Conservation (phyloP, 2,329 filamentous ascomycete species). For the Colletotrichum ledebouriae region DNA sequence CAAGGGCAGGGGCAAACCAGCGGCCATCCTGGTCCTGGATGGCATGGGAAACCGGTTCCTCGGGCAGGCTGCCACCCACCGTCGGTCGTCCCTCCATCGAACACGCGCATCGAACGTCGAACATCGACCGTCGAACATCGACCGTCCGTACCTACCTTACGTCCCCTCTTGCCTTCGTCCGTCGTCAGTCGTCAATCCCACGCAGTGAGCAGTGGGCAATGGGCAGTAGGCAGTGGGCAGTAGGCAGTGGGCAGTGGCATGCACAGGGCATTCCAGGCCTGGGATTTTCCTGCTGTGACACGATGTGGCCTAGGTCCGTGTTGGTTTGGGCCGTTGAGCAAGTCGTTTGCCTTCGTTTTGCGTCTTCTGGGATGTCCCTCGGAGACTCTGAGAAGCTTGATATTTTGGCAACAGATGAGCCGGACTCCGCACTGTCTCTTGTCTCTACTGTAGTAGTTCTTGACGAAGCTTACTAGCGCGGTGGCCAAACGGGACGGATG, state of each 20-base stretch:
- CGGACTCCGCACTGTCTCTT: conserved; percentile 1
- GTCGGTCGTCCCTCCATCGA: conserved; percentile 21
- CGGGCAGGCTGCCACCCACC: conserved; percentile 35
- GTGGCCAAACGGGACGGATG: conserved; percentile 3
- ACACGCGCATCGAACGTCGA: conserved; percentile 3
- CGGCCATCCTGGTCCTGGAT: conserved; percentile 31
- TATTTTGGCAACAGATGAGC: conserved; percentile 20
- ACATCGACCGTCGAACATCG: background rate
- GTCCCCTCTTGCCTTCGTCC: background rate
- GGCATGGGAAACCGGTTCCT: conserved; percentile 41
- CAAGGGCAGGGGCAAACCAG: conserved; percentile 25
- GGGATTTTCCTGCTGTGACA: too few species aligned
- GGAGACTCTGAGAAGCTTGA: conserved; percentile 33
- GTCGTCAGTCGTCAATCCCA: too few species aligned
- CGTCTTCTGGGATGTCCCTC: conserved; percentile 31
- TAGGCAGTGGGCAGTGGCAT: too few species aligned
- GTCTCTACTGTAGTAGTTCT: background rate
- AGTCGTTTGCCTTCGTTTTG: conserved; percentile 29
- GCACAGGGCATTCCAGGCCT: too few species aligned
- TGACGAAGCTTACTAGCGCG: too few species aligned
- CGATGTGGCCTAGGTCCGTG: background rate
- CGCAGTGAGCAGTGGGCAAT: too few species aligned
- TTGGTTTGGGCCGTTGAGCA: conserved; percentile 14
- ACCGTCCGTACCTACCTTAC: background rate
- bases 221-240: too few species aligned